Percentiles rank a stretch among this genome's conserved stretches.
These are phyloP conservation scores for Ascoidea tarda DNA, from an alignment of 805 yeast genomes.

Conservation along the genomic window DNA sequence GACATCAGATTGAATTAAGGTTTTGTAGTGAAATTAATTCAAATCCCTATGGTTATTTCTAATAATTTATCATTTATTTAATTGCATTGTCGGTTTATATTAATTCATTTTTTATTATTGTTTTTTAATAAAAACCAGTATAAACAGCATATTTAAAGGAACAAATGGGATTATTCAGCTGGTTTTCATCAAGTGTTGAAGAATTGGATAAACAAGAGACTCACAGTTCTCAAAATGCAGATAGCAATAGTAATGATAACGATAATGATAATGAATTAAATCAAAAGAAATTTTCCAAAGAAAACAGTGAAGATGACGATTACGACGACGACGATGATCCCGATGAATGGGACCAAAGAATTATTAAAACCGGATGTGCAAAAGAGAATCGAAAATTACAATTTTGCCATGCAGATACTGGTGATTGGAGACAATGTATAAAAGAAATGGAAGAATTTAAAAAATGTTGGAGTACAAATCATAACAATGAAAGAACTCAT, in stretches of 20 bases:
- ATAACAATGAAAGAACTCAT: constrained; percentile 6
- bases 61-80: too few species aligned
- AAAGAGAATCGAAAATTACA: constrained; percentile 59
- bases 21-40: too few species aligned
- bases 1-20: too few species aligned
- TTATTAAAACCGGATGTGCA: constrained; percentile 62
- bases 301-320: constrained; percentile 8
- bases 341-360: constrained; percentile 68
- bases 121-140: too few species aligned
- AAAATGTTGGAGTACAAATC: constrained; percentile 8
- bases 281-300: not conserved
- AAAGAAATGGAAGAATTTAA: constrained; percentile 24
- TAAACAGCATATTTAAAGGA: too few species aligned
- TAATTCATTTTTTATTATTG: too few species aligned
- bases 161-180: not conserved
- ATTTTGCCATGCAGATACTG: constrained; percentile 68
- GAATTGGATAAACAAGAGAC: not conserved
- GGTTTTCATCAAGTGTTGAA: not conserved
- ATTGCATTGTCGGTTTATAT: too few species aligned
- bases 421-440: constrained; percentile 68
- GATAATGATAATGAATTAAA: not conserved
- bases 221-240: not conserved
- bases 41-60: too few species aligned
- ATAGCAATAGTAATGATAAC: not conserved
- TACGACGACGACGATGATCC: constrained; percentile 41